These are phyloP conservation scores for Boeremia exigua DNA, from an alignment of 2,329 filamentous ascomycete genomes.

Conservation along the genomic window DNA sequence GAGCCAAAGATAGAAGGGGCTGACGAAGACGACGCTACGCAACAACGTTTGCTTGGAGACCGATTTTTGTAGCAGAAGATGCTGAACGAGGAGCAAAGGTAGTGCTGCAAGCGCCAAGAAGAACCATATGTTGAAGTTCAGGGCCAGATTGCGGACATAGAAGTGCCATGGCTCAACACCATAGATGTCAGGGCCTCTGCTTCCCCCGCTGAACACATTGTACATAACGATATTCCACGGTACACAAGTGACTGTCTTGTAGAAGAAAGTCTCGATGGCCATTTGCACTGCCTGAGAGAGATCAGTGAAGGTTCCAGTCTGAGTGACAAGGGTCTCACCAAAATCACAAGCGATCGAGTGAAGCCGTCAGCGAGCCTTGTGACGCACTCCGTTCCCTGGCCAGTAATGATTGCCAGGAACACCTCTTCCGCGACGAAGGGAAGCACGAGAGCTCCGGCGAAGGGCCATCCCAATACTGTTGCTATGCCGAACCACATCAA, in stretches of 20 bases:
- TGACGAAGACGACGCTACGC: constrained; percentile 76
- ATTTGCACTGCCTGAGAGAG: constrained; percentile 68
- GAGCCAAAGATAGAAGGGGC: constrained; percentile 94
- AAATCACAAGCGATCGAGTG: constrained; percentile 68
- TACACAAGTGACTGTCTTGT: constrained; percentile 76
- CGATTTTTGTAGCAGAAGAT: constrained; percentile 65
- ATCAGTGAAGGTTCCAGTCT: not conserved
- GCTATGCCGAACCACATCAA: constrained; percentile 92
- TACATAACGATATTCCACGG: constrained; percentile 94
- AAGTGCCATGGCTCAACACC: constrained; percentile 97
- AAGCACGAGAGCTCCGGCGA: constrained; percentile 79
- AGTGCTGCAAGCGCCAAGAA: constrained; percentile 75
- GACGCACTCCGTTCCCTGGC: constrained; percentile 66
- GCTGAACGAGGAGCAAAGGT: constrained; percentile 78
- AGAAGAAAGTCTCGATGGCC: constrained; percentile 81
- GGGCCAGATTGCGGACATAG: constrained; percentile 85
- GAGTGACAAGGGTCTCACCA: constrained; percentile 61
- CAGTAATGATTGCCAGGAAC: constrained; percentile 59
- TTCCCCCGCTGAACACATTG: constrained; percentile 85
- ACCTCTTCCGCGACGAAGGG: constrained; percentile 84
- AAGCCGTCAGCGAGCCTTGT: constrained; percentile 71
- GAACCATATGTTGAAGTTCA: constrained; percentile 98
- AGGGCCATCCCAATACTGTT: constrained; percentile 91
- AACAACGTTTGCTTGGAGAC: constrained; percentile 73
- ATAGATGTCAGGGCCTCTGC: constrained; percentile 85